Percentiles rank a stretch among this genome's conserved stretches.
These are phyloP conservation scores for Acrodontium crateriforme DNA, from an alignment of 2,329 filamentous ascomycete genomes.

Conservation along the genomic window DNA sequence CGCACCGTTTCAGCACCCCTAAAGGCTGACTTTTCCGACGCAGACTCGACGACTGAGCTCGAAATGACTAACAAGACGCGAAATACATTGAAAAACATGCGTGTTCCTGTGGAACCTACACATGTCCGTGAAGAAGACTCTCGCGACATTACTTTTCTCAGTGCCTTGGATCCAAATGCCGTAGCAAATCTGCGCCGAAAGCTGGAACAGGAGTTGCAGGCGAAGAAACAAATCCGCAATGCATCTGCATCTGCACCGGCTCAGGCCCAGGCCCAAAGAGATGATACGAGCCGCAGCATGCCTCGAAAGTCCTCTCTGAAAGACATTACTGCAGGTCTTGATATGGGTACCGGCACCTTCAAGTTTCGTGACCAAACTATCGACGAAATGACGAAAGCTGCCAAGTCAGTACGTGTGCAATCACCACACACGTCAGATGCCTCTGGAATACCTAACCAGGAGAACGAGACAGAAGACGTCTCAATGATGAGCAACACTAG, in stretches of 20 bases:
- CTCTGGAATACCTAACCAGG: conserved; percentile 18
- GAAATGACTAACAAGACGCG: conserved; percentile 8
- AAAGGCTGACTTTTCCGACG: conserved; percentile 10
- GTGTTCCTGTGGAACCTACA: conserved; percentile 7
- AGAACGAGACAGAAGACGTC: conserved; percentile 24
- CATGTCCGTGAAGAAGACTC: conserved; percentile 10
- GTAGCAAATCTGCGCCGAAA: conserved; percentile 41
- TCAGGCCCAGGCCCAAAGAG: conserved; percentile 25
- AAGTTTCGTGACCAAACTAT: conserved; percentile 9
- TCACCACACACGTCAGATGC: conserved; percentile 21
- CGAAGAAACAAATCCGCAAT: conserved; percentile 14
- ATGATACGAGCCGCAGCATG: conserved; percentile 27
- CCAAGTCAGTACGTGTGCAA: conserved; percentile 23
- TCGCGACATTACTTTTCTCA: conserved; percentile 39
- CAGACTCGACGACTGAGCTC: conserved; percentile 11
- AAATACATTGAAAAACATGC: conserved; percentile 3
- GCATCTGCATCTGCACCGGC: conserved; percentile 8
- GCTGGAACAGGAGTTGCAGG: conserved; percentile 38
- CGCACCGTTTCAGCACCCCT: conserved; percentile 9
- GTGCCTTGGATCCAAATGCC: conserved; percentile 38
- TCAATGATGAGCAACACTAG: conserved; percentile 36
- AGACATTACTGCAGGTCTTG: conserved; percentile 27
- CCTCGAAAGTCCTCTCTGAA: conserved; percentile 43
- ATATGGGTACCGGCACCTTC: conserved; percentile 22
- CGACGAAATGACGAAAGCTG: conserved; percentile 16